Evolutionary conservation across 2,329 filamentous ascomycete species (phyloP), one percentile per base, ranked within the genome.

Genomic region (Onygena corvina): DNA sequence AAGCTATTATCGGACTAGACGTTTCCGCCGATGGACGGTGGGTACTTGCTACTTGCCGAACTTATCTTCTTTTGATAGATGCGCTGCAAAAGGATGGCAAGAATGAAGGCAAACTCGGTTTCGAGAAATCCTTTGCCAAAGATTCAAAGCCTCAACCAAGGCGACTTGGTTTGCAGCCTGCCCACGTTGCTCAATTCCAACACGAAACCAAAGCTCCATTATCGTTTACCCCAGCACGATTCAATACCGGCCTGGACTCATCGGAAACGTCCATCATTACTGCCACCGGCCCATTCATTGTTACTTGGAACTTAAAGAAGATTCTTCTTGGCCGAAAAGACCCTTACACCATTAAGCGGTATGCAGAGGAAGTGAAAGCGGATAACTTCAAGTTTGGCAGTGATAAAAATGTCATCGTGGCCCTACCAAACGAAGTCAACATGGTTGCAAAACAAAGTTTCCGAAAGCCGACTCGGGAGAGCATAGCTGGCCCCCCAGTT

Each of bases 361-460:
- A 98, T 64, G 77, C 80, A 0, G 92, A 98, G 60, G 84, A 94
- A 55, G 88, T 98, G 62, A 95, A 93, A 74, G 92, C 92, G 3
- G 92, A 98, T 65, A 94, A 98, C 65, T 98, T 98, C 80, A 88
- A 92, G 60, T 98, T 88, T 61, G 90, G 90, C 42, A 89, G 83
- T 3, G 92, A 98, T 67, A 94, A 94, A 77, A 95, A 95, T 60
- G 87, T 98, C 59, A 94, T 98, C 60, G 90, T 98, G 30, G 92
- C 92, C 0, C 72, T 98, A 55, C 89, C 92, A 1, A 94, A 98
- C 63, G 89, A 96, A 66, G 92, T 98, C 57, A 93, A 95, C 67
- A 96, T 96, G 89, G 86, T 98, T 9, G 84, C 83, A 40, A 89
- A 90, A 67, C 78, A 83, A 58, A 83, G 80, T 50, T 77, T 98